Percentiles rank a stretch among this genome's conserved stretches.
Conservation (phyloP, 768 basidiomycete genomes). For the Butyriboletus loyo region DNA sequence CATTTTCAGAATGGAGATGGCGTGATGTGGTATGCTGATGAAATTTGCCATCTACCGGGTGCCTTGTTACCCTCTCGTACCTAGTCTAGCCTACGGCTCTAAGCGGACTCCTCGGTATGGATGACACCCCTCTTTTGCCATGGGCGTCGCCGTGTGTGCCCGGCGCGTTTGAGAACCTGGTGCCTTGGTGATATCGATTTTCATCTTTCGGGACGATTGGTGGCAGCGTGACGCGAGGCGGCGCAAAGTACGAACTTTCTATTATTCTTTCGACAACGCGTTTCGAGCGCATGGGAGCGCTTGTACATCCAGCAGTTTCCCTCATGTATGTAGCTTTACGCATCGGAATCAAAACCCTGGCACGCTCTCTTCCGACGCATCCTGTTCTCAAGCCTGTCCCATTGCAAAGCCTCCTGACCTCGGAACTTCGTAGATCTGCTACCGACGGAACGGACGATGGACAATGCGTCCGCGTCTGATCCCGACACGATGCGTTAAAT, state of each 20-base stretch:
- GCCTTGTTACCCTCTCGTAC: constrained; percentile 1
- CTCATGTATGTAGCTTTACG: background rate
- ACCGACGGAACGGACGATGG: background rate
- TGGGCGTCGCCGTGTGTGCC: background rate
- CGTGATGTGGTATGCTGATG: constrained; percentile 8
- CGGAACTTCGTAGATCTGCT: background rate
- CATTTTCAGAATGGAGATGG: constrained; percentile 17
- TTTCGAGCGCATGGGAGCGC: background rate
- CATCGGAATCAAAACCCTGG: background rate
- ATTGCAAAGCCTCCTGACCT: background rate
- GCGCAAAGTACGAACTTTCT: constrained; percentile 18
- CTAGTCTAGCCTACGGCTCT: constrained; percentile 5
- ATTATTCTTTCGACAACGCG: constrained; percentile 4
- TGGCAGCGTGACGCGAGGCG: constrained; percentile 1
- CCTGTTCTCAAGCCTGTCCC: background rate
- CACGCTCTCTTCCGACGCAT: too few relatives aligned
- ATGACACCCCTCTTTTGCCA: background rate
- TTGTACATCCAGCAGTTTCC: background rate
- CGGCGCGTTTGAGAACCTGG: background rate
- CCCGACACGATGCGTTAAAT: background rate
- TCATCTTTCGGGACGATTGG: background rate
- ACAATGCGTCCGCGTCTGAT: background rate
- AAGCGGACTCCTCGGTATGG: background rate
- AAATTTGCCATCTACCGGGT: constrained; percentile 1
- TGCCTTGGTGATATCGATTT: constrained; percentile 1